These are phyloP conservation scores for Uncinocarpus reesii DNA, from an alignment of 2,329 filamentous ascomycete genomes.

Conservation along the genomic window DNA sequence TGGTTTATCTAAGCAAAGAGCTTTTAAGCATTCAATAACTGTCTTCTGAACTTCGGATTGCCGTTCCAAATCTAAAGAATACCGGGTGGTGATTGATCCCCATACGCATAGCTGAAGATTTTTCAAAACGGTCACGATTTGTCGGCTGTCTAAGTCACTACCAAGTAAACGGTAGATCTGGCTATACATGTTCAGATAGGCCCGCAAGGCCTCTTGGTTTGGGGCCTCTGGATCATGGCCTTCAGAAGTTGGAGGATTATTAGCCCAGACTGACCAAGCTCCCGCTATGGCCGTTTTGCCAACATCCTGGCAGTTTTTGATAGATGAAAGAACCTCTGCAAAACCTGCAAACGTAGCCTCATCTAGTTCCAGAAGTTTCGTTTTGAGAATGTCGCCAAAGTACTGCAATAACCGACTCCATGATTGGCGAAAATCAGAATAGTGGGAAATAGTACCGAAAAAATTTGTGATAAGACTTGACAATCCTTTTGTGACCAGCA, in stretches of 20 bases:
- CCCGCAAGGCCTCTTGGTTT: conserved; percentile 72
- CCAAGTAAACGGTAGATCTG: conserved; percentile 70
- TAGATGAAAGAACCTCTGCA: conserved; percentile 46
- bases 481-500: conserved; percentile 62
- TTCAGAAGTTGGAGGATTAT: conserved; percentile 48
- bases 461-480: conserved; percentile 66
- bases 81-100: conserved; percentile 48
- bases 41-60: conserved; percentile 29
- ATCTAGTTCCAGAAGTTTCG: conserved; percentile 58
- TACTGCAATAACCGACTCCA: conserved; percentile 66
- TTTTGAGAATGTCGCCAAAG: conserved; percentile 54
- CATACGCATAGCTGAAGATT: conserved; percentile 63
- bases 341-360: conserved; percentile 61
- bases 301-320: conserved; percentile 37
- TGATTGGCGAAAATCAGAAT: conserved; percentile 57
- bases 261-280: conserved; percentile 61
- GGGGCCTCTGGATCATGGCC: conserved; percentile 41
- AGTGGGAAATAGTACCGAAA: conserved; percentile 58
- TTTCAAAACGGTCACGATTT: conserved; percentile 56
- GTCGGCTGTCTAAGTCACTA: conserved; percentile 50
- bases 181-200: conserved; percentile 67
- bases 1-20: conserved; percentile 30
- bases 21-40: conserved; percentile 28
- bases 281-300: conserved; percentile 45
- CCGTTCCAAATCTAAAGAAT: conserved; percentile 33